These are phyloP conservation scores for Ceratocystis papillata DNA, from an alignment of 2,329 filamentous ascomycete genomes.

Conservation along the genomic window DNA sequence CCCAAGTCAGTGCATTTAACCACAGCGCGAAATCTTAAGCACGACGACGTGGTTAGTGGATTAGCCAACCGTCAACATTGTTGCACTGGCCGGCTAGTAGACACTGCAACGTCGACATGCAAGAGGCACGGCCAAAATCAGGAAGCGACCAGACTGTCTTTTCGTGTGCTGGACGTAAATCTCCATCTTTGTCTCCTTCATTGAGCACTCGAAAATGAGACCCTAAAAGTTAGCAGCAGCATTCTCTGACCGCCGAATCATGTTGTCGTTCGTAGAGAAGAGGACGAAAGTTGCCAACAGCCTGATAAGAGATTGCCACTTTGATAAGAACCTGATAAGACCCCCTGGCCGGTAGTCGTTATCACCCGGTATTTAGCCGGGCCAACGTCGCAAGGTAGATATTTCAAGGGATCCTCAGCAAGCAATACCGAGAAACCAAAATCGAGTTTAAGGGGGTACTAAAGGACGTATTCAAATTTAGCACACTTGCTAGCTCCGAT, in stretches of 20 bases:
- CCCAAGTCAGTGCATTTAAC: slow-evolving; percentile 1
- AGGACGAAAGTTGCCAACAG: not conserved
- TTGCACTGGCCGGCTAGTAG: not conserved
- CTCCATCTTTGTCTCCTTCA: not conserved
- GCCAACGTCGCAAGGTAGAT: not conserved
- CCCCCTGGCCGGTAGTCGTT: not conserved
- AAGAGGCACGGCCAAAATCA: not conserved
- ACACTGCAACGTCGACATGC: not conserved
- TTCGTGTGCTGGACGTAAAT: too few species aligned
- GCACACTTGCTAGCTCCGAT: not conserved
- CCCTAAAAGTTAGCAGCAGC: not conserved
- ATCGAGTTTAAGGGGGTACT: not conserved
- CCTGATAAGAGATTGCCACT: not conserved
- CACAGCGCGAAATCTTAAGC: not conserved
- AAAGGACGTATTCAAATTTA: not conserved
- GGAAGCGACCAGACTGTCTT: not conserved
- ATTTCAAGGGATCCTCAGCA: not conserved
- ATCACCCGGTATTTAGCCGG: not conserved
- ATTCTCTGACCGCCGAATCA: not conserved
- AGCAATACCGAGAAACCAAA: not conserved
- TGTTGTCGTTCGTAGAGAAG: not conserved
- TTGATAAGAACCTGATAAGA: not conserved
- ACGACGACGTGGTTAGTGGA: slow-evolving; percentile 1
- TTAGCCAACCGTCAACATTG: slow-evolving; percentile 4
- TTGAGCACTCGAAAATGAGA: not conserved